Percentiles rank a stretch among this genome's conserved stretches.
phyloP scores from a whole-genome alignment of 768 basidiomycete species.

The Chlorophyllum brunneum region DNA sequence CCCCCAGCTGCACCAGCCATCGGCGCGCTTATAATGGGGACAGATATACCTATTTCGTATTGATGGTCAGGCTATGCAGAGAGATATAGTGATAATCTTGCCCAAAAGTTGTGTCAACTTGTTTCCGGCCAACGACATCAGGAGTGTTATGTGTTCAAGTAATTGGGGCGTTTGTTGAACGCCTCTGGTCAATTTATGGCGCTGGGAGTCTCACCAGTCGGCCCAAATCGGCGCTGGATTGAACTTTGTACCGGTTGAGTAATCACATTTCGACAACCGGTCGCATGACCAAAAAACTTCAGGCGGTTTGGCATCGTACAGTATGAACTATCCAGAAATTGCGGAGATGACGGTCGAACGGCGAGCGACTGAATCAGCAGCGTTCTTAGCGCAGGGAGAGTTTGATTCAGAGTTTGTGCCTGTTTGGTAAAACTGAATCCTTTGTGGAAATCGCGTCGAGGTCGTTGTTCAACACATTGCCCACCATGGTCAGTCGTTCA shows the following conservation, averaged over 20 bases:
- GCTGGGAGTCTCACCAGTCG: not conserved
- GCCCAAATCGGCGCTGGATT: not conserved
- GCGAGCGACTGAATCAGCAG: too few species aligned
- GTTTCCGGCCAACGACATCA: constrained; percentile 6
- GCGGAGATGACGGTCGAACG: not conserved
- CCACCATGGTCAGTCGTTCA: constrained; percentile 51
- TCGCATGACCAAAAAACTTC: not conserved
- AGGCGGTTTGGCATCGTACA: too few species aligned
- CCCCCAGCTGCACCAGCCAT: constrained; percentile 75
- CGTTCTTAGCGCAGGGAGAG: too few species aligned
- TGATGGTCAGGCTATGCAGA: not conserved
- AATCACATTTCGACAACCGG: not conserved
- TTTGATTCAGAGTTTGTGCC: constrained; percentile 19
- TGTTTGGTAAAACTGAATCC: constrained; percentile 19
- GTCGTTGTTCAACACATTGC: constrained; percentile 22
- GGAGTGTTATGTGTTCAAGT: not conserved
- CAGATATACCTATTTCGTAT: constrained; percentile 38
- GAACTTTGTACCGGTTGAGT: not conserved
- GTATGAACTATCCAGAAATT: not conserved
- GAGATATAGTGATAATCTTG: not conserved
- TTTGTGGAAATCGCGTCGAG: constrained; percentile 15
- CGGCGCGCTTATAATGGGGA: constrained; percentile 60
- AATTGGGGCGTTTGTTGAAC: not conserved
- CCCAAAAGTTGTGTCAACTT: constrained; percentile 8
- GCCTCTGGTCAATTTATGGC: not conserved